Evolutionary conservation across 2,329 filamentous ascomycete species (phyloP).

Genomic region (Trichophyton simii): DNA sequence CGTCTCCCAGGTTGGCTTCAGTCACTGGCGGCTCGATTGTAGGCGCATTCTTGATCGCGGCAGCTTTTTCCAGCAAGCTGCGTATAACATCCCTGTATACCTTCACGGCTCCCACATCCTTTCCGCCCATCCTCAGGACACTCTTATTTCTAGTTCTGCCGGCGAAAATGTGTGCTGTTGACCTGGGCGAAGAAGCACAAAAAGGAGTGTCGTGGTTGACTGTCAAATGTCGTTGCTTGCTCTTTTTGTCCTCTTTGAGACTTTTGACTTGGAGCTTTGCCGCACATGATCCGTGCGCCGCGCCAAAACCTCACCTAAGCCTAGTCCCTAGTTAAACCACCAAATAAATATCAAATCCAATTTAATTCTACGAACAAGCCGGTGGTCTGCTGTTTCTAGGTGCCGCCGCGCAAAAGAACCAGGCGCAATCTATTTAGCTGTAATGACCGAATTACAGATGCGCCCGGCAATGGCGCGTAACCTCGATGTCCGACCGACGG

Average conservation of each 20-base stretch:
- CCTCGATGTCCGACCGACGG: conserved; percentile 31
- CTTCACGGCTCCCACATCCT: conserved; percentile 23
- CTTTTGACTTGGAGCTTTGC: background rate
- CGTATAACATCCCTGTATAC: conserved; percentile 44
- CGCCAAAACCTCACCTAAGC: background rate
- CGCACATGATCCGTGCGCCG: background rate
- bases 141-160: background rate
- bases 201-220: background rate
- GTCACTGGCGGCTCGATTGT: conserved; percentile 63
- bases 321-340: too few species aligned
- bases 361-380: background rate
- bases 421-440: background rate
- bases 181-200: background rate
- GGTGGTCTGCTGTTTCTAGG: background rate
- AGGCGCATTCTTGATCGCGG: conserved; percentile 44
- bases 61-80: conserved; percentile 48
- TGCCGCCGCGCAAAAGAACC: background rate
- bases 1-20: conserved; percentile 45
- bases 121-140: conserved; percentile 21
- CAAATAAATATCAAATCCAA: background rate
- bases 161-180: background rate
- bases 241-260: background rate
- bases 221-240: background rate
- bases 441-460: conserved; percentile 22
- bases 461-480: conserved; percentile 47